Conservation (phyloP, 176 grass and related monocot genomes). For the Cenchrus fungigraminus region DNA sequence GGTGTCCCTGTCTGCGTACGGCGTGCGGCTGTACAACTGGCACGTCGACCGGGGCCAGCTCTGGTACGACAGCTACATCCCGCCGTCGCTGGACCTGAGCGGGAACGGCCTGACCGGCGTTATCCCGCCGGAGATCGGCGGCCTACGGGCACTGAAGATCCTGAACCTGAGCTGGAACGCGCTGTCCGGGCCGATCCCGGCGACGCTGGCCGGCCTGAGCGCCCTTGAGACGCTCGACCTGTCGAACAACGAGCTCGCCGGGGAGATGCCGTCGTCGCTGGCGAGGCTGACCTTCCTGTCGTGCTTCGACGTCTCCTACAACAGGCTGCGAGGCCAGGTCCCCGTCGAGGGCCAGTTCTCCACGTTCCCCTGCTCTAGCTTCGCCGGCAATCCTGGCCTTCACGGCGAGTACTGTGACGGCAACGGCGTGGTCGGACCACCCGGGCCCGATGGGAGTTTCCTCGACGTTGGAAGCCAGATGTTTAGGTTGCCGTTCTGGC, state of each 20-base stretch:
- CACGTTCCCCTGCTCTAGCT: slow-evolving; percentile 33
- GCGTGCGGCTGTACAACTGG: slow-evolving; percentile 25
- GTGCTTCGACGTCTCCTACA: slow-evolving; percentile 23
- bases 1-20: not conserved
- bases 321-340: not conserved
- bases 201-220: slow-evolving; percentile 18
- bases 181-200: slow-evolving; percentile 39
- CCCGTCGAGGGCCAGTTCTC: slow-evolving; percentile 10
- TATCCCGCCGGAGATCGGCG: slow-evolving; percentile 42
- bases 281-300: slow-evolving; percentile 41
- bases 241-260: slow-evolving; percentile 34
- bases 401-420: not conserved
- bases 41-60: slow-evolving; percentile 16
- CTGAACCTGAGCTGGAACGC: slow-evolving; percentile 52
- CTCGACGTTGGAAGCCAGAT: not conserved
- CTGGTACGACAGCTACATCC: slow-evolving; percentile 37
- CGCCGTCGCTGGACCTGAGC: slow-evolving; percentile 46
- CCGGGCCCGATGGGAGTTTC: not conserved
- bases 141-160: slow-evolving; percentile 38
- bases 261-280: slow-evolving; percentile 34
- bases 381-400: slow-evolving; percentile 17
- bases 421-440: not conserved
- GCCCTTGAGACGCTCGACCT: slow-evolving; percentile 40
- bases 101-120: slow-evolving; percentile 46
- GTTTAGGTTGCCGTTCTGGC: not conserved